Base-by-base conservation (phyloP, 2,329 filamentous ascomycete species). In the Neocatenulostroma microsporum region DNA sequence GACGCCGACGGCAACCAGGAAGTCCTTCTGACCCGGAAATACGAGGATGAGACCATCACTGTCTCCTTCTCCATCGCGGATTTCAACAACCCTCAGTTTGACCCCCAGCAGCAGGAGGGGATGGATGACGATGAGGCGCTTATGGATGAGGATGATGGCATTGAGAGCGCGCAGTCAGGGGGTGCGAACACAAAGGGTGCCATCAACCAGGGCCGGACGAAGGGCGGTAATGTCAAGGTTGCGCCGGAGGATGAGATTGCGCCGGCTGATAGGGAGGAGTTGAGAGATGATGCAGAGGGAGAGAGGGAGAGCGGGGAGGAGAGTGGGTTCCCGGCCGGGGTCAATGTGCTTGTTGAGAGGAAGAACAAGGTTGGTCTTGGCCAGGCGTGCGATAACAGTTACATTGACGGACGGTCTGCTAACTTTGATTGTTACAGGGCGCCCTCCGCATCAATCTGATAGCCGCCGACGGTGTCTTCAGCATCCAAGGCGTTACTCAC, bases 311-410 rank as follows among this genome's bases (percentile, higher is more conserved):
- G 13, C 52, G 41, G 49, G 30, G 67, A 73, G 12, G 74, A 72
- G 3, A 58, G 64, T 37, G 73, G 76, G 41, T 86, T 89, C 60
- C 86, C 88, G 39, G 84, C 83, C 53, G 81, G 82, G 50, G 73
- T 95, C 46, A 86, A 82, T 64, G 79, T 98, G 54, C 80, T 88
- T 33, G 74, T 98, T 40, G 86, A 94, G 73, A 93, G 94, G 72
- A 73, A 82, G 42, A 76, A 75, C 65, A 82, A 84, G 57, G 43
- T 46, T 21, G n/a, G n/a, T n/a, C n/a, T n/a, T n/a, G n/a, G n/a
- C n/a, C n/a, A n/a, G n/a, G n/a, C n/a, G n/a, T n/a, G n/a, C n/a
- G n/a, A n/a, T n/a, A n/a, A n/a, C n/a, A n/a, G n/a, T n/a, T n/a
- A n/a, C n/a, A n/a, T n/a, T n/a, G n/a, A n/a, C n/a, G n/a, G n/a